Conservation (phyloP, 139 green algal genomes). For the Coccomyxa sp. region DNA sequence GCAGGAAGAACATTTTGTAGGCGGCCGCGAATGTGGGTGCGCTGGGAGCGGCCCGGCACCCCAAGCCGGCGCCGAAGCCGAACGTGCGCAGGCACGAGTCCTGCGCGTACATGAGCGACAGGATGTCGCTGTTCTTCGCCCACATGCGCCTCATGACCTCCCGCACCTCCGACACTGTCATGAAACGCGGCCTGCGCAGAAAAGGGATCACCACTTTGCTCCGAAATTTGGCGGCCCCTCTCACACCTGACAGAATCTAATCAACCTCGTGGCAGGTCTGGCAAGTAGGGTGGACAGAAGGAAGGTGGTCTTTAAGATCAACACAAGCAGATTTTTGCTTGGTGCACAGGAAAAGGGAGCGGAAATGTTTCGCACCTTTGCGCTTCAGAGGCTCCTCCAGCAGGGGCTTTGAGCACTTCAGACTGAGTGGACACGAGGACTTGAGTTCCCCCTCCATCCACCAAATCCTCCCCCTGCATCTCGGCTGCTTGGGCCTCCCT, state of each 20-base stretch:
- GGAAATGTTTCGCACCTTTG: too few species aligned
- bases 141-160: conserved; percentile 74
- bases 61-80: not conserved
- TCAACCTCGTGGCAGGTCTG: not conserved
- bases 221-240: too few species aligned
- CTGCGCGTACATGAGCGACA: conserved; percentile 60
- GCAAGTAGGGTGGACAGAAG: too few species aligned
- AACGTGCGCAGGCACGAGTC: not conserved
- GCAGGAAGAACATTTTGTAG: conserved; percentile 87
- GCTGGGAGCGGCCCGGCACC: not conserved
- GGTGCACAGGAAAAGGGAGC: too few species aligned
- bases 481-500: conserved; percentile 11
- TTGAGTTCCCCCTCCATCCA: not conserved
- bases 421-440: too few species aligned
- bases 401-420: too few species aligned
- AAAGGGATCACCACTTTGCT: too few species aligned
- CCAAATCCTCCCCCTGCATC: not conserved
- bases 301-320: too few species aligned
- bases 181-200: conserved; percentile 46
- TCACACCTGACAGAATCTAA: not conserved
- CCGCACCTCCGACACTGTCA: conserved; percentile 70
- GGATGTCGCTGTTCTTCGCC: conserved; percentile 56
- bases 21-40: conserved; percentile 8
- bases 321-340: too few species aligned
- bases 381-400: too few species aligned